Evolutionary conservation across 257 asterid species (phyloP).

Genomic region (Leptodermis oblonga): DNA sequence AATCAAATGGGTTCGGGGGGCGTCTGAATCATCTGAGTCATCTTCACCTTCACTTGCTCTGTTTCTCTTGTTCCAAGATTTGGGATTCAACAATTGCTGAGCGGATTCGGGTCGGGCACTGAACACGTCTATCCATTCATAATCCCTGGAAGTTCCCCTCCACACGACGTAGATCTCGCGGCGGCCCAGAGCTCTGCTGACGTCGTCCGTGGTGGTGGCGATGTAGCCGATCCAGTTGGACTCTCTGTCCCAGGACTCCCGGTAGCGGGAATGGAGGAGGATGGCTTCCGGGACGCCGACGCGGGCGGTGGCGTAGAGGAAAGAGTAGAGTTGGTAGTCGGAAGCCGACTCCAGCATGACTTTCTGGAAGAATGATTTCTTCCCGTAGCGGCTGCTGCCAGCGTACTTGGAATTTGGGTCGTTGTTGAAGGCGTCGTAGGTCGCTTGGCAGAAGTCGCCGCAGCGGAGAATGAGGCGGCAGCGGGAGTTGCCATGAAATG

Average conservation of each 20-base stretch:
- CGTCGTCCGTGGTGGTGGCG: constrained; percentile 53
- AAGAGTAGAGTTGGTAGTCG: constrained; percentile 44
- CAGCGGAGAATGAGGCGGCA: constrained; percentile 69
- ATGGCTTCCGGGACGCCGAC: constrained; percentile 40
- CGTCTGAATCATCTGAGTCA: constrained; percentile 10
- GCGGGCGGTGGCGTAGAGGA: constrained; percentile 76
- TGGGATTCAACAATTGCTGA: constrained; percentile 22
- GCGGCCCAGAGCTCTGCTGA: constrained; percentile 46
- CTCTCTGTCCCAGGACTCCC: constrained; percentile 79
- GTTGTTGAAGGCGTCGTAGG: constrained; percentile 88
- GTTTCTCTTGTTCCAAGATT: constrained; percentile 9
- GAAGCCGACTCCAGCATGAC: constrained; percentile 52
- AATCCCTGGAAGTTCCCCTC: constrained; percentile 67
- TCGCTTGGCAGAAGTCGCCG: constrained; percentile 86
- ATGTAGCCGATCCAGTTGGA: constrained; percentile 89
- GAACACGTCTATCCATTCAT: constrained; percentile 68
- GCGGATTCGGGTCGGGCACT: constrained; percentile 48
- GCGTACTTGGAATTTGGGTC: constrained; percentile 74
- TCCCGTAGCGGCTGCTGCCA: constrained; percentile 80
- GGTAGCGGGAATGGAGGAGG: constrained; percentile 55
- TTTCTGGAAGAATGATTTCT: constrained; percentile 57
- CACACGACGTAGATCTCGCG: constrained; percentile 70
- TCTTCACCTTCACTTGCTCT: background rate
- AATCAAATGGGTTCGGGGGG: no score
- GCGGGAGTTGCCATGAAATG: no score